Evolutionary conservation across 768 basidiomycete species (phyloP), one percentile per base, ranked within the genome.

Genomic region (Ramaria sp.): DNA sequence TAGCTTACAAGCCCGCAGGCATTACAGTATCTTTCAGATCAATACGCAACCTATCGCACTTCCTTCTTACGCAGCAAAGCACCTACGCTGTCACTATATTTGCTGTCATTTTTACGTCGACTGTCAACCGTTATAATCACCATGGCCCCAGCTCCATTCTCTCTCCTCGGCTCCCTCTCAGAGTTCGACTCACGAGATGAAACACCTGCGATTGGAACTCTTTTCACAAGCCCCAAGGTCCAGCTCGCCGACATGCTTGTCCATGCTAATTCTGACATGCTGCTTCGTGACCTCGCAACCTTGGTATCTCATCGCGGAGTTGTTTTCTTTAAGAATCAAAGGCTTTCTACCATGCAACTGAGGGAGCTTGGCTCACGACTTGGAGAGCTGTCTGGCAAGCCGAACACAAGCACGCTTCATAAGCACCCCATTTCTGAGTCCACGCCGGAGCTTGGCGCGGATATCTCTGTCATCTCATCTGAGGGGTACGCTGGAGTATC

Each of bases 251-350:
- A 67, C 12, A 59, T 80, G 5, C 71, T 82, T 28, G 58, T 64
- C 0, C 72, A 72, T 1, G 63, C 67, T 5, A 72, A 79, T 60
- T 63, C 74, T 6, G 78, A 80, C 58, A 73, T 73, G 56, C 66
- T 78, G 47, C 64, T 81, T 56, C 69, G 70, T 20, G 79, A 81
- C 59, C 73, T 82, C 5, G 78, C 80, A 0, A 70, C 70, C 2
- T 70, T 80, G 39, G 61, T 63, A 34, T 37, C 48, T 34, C 28
- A 70, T 49, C 77, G 82, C 30, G 80, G 81, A 3, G 82, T 83
- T 44, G 79, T 82, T 5, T 84, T 84, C 67, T 79, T 84, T 71
- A 71, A 73, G 10, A 68, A 73, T 18, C 79, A 82, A 62, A 71
- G 75, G 58, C 62, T 83, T 50, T 69, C 63, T 3, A 63, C 77